phyloP scores from a whole-genome alignment of 2,329 filamentous ascomycete genomes.

The Clarireedia sp. region DNA sequence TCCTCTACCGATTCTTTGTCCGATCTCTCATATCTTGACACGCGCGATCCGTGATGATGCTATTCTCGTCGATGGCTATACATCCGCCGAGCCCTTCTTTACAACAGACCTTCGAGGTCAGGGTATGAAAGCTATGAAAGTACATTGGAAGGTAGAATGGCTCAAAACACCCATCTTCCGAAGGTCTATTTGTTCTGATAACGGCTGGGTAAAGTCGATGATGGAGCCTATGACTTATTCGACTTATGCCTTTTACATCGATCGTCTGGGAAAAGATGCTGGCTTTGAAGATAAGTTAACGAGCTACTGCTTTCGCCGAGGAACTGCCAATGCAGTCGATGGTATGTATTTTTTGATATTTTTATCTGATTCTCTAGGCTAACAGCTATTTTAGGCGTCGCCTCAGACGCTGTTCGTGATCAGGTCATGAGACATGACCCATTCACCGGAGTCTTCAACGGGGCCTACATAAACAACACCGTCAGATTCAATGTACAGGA shows the following conservation, averaged over 20 bases:
- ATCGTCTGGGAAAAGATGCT: too few species aligned
- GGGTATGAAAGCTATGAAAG: slow-evolving; percentile 13
- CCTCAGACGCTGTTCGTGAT: slow-evolving; percentile 11
- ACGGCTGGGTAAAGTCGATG: slow-evolving; percentile 16
- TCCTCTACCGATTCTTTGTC: slow-evolving; percentile 18
- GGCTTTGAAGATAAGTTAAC: too few species aligned
- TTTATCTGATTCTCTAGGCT: too few species aligned
- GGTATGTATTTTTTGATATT: too few species aligned
- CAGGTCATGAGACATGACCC: slow-evolving; percentile 19
- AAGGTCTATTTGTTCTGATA: slow-evolving; percentile 7
- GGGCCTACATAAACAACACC: slow-evolving; percentile 16
- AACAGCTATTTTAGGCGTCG: too few species aligned
- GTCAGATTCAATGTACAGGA: slow-evolving; percentile 17
- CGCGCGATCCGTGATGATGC: slow-evolving; percentile 15
- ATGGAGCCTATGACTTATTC: slow-evolving; percentile 17
- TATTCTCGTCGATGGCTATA: slow-evolving; percentile 16
- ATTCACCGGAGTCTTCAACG: slow-evolving; percentile 15
- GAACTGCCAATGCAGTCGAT: too few species aligned
- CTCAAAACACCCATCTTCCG: slow-evolving; percentile 18
- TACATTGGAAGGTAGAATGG: slow-evolving; percentile 20
- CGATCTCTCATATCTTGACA: slow-evolving; percentile 18
- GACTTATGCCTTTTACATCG: not conserved
- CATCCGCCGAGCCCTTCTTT: slow-evolving; percentile 19
- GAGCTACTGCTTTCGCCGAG: too few species aligned
- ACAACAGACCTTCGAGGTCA: slow-evolving; percentile 11